Conservation (phyloP, 192 early-diverging fungal genomes). For the Gaertneriomyces sp. region DNA sequence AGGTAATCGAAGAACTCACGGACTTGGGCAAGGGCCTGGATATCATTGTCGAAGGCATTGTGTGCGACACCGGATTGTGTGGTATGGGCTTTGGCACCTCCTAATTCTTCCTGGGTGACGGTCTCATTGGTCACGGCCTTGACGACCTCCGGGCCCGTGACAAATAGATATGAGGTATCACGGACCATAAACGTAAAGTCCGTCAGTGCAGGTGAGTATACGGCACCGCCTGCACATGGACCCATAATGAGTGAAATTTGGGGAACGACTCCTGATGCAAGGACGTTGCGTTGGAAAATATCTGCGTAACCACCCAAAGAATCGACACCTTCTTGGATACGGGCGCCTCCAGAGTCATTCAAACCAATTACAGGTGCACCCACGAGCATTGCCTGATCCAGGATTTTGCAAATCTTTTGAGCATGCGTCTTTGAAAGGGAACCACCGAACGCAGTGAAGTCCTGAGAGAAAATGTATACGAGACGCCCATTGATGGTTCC, state of each 20-base stretch:
- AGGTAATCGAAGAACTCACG: slow-evolving; percentile 86
- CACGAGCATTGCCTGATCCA: slow-evolving; percentile 88
- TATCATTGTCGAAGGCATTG: slow-evolving; percentile 87
- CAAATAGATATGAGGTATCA: slow-evolving; percentile 92
- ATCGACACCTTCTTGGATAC: slow-evolving; percentile 97
- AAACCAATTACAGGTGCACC: slow-evolving; percentile 94
- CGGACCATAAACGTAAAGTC: slow-evolving; percentile 98
- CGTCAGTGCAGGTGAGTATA: slow-evolving; percentile 95
- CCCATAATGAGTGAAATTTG: slow-evolving; percentile 98
- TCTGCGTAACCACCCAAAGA: slow-evolving; percentile 94
- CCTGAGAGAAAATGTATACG: slow-evolving; percentile 89
- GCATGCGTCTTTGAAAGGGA: slow-evolving; percentile 84
- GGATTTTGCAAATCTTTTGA: slow-evolving; percentile 86
- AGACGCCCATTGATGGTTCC: slow-evolving; percentile 89
- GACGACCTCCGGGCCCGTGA: slow-evolving; percentile 95
- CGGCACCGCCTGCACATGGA: slow-evolving; percentile 94
- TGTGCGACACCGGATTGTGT: slow-evolving; percentile 90
- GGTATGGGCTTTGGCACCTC: slow-evolving; percentile 87
- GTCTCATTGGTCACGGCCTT: slow-evolving; percentile 92
- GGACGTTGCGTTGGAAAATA: slow-evolving; percentile 92
- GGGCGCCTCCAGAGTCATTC: slow-evolving; percentile 95
- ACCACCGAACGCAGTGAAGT: slow-evolving; percentile 92
- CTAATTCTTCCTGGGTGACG: slow-evolving; percentile 92
- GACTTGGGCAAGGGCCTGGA: slow-evolving; percentile 77
- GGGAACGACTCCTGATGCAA: slow-evolving; percentile 89